A percentile compares a stretch with the other conserved stretches of the same genome.
Conservation (phyloP, 495 filamentous ascomycete species). For the Clavariopsis aquatica region DNA sequence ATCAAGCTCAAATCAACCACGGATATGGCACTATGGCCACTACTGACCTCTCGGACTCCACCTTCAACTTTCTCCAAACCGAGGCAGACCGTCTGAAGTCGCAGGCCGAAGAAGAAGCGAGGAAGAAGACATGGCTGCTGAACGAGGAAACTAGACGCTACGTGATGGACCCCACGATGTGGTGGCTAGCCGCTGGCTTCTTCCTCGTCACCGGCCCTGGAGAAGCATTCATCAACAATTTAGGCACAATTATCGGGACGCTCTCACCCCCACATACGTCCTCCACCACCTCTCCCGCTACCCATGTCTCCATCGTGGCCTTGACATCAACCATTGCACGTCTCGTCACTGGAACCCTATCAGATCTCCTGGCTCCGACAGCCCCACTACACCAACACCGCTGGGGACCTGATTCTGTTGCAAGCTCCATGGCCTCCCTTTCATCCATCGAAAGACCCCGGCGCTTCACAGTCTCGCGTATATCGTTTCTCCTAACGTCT, state of each 20-base stretch:
- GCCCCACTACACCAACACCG: slow-evolving; percentile 43
- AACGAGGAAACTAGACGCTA: slow-evolving; percentile 85
- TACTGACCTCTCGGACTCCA: slow-evolving; percentile 52
- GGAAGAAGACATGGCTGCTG: slow-evolving; percentile 81
- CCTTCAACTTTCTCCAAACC: slow-evolving; percentile 49
- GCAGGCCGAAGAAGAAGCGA: slow-evolving; percentile 63
- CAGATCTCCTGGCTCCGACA: slow-evolving; percentile 80
- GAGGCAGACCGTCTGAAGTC: slow-evolving; percentile 51
- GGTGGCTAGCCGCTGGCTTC: slow-evolving; percentile 87
- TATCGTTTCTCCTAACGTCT: slow-evolving; percentile 74
- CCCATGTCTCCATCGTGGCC: slow-evolving; percentile 88
- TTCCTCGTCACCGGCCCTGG: slow-evolving; percentile 92
- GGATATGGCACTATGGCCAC: slow-evolving; percentile 59
- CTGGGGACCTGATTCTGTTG: slow-evolving; percentile 42
- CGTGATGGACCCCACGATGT: slow-evolving; percentile 87
- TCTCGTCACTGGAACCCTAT: slow-evolving; percentile 78
- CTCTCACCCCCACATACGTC: slow-evolving; percentile 64
- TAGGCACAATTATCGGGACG: slow-evolving; percentile 89
- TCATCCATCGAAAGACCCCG: slow-evolving; percentile 32
- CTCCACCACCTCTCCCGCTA: slow-evolving; percentile 65
- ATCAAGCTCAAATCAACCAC: slow-evolving; percentile 35
- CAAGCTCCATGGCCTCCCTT: slow-evolving; percentile 39
- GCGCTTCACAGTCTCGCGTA: slow-evolving; percentile 67
- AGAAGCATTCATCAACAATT: slow-evolving; percentile 95
- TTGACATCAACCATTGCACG: slow-evolving; percentile 88